These are phyloP conservation scores for Wallacemonas sp. DNA, from an alignment of 208 protist genomes.

Conservation along the genomic window DNA sequence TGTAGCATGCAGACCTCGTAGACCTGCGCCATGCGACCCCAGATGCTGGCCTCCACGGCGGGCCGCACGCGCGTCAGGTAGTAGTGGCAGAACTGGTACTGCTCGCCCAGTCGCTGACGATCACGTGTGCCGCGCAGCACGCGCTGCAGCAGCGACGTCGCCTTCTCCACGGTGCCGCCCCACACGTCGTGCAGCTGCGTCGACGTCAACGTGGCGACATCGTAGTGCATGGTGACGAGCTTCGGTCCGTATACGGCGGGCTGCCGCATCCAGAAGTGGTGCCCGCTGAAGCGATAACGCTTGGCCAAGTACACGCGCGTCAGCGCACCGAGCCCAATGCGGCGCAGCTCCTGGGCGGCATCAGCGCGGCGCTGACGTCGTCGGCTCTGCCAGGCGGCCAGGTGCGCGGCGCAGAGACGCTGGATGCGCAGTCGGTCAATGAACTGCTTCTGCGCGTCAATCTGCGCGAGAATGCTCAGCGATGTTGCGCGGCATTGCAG, in stretches of 20 bases:
- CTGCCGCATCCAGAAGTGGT: conserved; percentile 58
- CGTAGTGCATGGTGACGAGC: conserved; percentile 22
- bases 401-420: conserved; percentile 27
- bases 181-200: conserved; percentile 35
- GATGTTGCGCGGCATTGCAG: conserved; percentile 32
- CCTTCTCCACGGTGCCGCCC: conserved; percentile 20
- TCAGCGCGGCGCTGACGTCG: conserved; percentile 18
- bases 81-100: conserved; percentile 36
- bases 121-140: conserved; percentile 29
- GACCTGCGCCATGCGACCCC: conserved; percentile 30
- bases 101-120: conserved; percentile 18
- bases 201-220: conserved; percentile 18
- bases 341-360: conserved; percentile 30
- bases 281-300: conserved; percentile 49
- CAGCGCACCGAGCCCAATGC: conserved; percentile 33
- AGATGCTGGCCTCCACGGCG: conserved; percentile 44
- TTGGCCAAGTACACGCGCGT: conserved; percentile 42
- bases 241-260: conserved; percentile 24
- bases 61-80: conserved; percentile 42
- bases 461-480: conserved; percentile 28
- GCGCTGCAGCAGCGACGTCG: conserved; percentile 38
- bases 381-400: conserved; percentile 25
- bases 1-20: conserved; percentile 37
- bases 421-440: conserved; percentile 34
- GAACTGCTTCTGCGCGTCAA: conserved; percentile 29